Conservation (phyloP, 345 rosid genomes). For the Turnera subulata region DNA sequence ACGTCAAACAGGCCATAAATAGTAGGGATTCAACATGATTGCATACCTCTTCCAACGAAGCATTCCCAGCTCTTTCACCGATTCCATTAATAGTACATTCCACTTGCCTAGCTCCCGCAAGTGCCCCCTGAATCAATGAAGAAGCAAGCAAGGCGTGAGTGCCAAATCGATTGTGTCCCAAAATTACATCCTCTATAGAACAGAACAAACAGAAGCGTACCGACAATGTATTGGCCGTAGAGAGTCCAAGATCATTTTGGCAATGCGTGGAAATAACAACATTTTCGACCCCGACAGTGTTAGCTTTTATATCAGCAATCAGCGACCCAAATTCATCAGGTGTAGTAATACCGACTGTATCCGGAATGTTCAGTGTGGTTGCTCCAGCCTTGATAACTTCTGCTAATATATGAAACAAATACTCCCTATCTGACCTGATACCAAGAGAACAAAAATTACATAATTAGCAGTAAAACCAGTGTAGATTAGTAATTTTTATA, state of each 20-base stretch:
- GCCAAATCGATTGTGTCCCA: conserved; percentile 4
- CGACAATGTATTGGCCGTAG: conserved; percentile 90
- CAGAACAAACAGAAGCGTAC: conserved; percentile 36
- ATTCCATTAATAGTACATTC: conserved; percentile 97
- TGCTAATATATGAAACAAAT: conserved; percentile 70
- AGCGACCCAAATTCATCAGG: conserved; percentile 78
- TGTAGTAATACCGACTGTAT: conserved; percentile 84
- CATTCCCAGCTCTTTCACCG: conserved; percentile 99
- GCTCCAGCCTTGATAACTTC: conserved; percentile 98
- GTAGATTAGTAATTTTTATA: background rate
- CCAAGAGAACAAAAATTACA: background rate
- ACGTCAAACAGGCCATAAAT: no score
- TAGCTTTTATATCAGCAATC: conserved; percentile 85
- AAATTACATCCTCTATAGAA: background rate
- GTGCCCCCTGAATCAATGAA: conserved; percentile 63
- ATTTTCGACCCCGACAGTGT: conserved; percentile 84
- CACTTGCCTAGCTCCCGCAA: conserved; percentile 88
- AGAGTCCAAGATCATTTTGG: conserved; percentile 99
- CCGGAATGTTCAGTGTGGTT: conserved; percentile 87
- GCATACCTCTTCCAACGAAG: conserved; percentile 91
- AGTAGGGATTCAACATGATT: background rate
- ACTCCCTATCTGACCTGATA: conserved; percentile 79
- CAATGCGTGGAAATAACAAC: conserved; percentile 92
- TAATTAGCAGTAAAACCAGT: background rate
- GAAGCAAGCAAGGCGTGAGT: conserved; percentile 14